Evolutionary conservation across 2,329 filamentous ascomycete species (phyloP), one percentile per base, ranked within the genome.

Genomic region (Aureobasidium pullulans): DNA sequence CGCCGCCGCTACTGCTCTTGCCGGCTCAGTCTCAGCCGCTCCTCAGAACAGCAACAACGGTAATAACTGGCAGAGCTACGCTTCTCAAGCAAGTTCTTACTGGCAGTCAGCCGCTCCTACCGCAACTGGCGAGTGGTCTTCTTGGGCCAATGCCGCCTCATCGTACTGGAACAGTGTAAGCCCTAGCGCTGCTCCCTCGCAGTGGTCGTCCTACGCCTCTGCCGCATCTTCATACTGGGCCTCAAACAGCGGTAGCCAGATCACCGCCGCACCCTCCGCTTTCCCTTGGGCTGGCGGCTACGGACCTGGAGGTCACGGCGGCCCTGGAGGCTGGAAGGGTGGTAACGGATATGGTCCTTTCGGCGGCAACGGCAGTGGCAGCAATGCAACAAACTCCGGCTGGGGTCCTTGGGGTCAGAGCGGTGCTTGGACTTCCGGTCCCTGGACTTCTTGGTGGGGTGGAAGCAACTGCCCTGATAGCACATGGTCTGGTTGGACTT

Each of bases 401-500:
- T 71, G 69, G 68, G 70, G 70, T 28, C 66, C 68, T 10, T 71
- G 70, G 70, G 64, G 62, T 5, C 59, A 54, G 29, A 63, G 53
- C 23, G 66, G 69, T 31, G 60, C 64, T 9, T 71, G 69, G 68
- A 71, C 69, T 4, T 57, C 60, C 6, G 70, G 70, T 9, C 65
- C 70, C 1, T 72, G 70, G 70, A 72, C 70, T 11, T 63, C 59
- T 29, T 72, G 70, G 70, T 72, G 70, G 70, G 70, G 70, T 15
- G 67, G 66, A 34, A 59, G 61, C 40, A 69, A 64, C 5, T 72
- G 70, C 61, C 70, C 70, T 10, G 64, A 62, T 3, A 65, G 61
- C 57, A 71, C 70, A 19, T 72, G 70, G 70, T 64, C 62, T 53
- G 69, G 69, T 47, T 72, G 70, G 70, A 72, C 70, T 0, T 64